Conservation (phyloP, 352 stramenopile species). For the Pelagophyceae sp. region DNA sequence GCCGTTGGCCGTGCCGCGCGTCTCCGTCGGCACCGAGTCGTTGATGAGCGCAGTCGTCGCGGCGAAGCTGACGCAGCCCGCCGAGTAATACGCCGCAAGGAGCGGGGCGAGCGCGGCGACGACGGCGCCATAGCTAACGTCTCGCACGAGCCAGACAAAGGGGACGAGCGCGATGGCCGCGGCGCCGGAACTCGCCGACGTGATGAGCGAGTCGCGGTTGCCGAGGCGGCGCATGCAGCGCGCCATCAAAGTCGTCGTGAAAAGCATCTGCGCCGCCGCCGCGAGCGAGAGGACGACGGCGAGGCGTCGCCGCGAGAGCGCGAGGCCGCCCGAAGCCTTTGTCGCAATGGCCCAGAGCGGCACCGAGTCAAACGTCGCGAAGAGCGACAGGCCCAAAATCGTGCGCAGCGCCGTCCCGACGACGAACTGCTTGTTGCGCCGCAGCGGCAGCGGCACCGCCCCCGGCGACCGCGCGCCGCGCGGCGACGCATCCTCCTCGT, state of each 20-base stretch:
- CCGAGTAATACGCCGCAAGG: background rate
- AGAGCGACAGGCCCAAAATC: background rate
- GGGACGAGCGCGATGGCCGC: background rate
- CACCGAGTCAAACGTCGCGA: conserved; percentile 4
- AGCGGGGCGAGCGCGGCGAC: background rate
- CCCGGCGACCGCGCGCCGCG: no score
- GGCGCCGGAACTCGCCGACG: background rate
- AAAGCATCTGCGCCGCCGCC: background rate
- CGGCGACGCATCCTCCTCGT: background rate
- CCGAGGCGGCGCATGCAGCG: background rate
- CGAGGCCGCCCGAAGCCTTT: background rate
- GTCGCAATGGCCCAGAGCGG: conserved; percentile 17
- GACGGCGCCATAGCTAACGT: background rate
- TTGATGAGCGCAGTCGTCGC: background rate
- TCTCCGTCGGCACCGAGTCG: background rate
- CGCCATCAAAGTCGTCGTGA: background rate
- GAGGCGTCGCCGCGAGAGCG: background rate
- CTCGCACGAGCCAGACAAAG: background rate
- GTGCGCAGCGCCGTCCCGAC: background rate
- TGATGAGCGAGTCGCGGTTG: background rate
- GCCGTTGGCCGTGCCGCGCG: conserved; percentile 1
- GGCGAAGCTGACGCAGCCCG: background rate
- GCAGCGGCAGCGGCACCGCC: no score
- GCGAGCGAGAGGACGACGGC: background rate
- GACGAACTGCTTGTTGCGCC: background rate